phyloP scores from a whole-genome alignment of 352 stramenopile genomes.

The Phytophthora hybrid region DNA sequence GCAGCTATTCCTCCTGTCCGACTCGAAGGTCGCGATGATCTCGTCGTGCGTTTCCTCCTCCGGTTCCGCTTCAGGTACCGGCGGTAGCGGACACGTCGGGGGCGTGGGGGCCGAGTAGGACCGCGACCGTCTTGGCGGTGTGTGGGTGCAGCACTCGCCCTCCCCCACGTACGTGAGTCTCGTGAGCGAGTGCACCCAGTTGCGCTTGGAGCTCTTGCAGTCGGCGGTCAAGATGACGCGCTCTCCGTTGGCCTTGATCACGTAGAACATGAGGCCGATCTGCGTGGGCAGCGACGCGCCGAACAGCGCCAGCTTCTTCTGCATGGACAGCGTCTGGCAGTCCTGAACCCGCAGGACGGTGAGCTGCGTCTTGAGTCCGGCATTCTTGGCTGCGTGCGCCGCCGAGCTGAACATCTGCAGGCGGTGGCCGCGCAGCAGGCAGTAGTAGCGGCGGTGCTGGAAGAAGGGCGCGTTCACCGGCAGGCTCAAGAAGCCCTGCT shows the following conservation, averaged over 20 bases:
- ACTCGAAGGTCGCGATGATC: conserved; percentile 7
- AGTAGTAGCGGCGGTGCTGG: conserved; percentile 74
- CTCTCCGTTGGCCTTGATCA: conserved; percentile 73
- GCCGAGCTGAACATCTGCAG: conserved; percentile 61
- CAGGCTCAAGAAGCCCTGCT: conserved; percentile 72
- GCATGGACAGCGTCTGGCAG: conserved; percentile 57
- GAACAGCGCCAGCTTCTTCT: conserved; percentile 73
- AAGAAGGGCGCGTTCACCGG: conserved; percentile 63
- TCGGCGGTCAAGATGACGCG: conserved; percentile 66
- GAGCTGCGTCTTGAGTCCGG: conserved; percentile 55
- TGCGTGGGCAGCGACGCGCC: conserved; percentile 56
- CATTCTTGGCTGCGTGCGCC: conserved; percentile 56
- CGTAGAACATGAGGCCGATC: conserved; percentile 70
- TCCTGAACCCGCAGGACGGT: conserved; percentile 70
- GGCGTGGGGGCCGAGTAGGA: conserved; percentile 29
- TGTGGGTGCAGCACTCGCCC: conserved; percentile 27
- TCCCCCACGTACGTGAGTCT: conserved; percentile 66
- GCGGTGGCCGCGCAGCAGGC: conserved; percentile 58
- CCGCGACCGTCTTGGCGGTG: conserved; percentile 24
- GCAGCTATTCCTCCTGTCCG: conserved; percentile 39
- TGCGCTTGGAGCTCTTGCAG: conserved; percentile 52
- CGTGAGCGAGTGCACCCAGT: conserved; percentile 63
- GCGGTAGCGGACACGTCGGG: conserved; percentile 16
- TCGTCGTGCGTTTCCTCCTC: conserved; percentile 36
- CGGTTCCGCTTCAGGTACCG: conserved; percentile 33